phyloP scores from a whole-genome alignment of 192 early-diverging fungal species.

The Coemansia aciculifera region DNA sequence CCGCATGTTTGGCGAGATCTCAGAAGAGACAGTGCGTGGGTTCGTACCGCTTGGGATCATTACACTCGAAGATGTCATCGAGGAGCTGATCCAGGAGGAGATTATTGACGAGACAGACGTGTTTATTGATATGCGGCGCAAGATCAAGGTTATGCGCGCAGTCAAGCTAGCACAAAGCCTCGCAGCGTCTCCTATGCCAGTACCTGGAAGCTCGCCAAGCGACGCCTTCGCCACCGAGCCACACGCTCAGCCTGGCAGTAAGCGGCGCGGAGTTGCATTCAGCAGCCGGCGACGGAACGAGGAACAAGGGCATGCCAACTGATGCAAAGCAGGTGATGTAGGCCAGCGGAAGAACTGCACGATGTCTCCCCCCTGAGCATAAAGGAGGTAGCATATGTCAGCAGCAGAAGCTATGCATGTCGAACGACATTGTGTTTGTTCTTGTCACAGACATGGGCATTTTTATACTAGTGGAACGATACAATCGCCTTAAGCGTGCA shows the following conservation, averaged over 20 bases:
- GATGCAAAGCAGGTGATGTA: not conserved
- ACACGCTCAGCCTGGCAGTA: not conserved
- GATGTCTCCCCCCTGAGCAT: not conserved
- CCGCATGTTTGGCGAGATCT: slow-evolving; percentile 31
- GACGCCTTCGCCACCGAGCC: not conserved
- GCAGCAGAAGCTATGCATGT: not conserved
- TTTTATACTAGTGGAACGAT: not conserved
- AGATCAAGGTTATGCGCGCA: slow-evolving; percentile 50
- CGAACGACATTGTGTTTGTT: not conserved
- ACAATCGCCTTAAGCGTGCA: not conserved
- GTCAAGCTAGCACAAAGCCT: slow-evolving; percentile 39
- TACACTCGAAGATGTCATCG: slow-evolving; percentile 81
- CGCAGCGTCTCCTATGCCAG: not conserved
- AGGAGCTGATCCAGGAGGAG: slow-evolving; percentile 82
- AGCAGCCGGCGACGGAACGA: slow-evolving; percentile 32
- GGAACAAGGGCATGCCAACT: slow-evolving; percentile 1
- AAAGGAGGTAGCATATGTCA: not conserved
- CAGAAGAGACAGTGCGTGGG: slow-evolving; percentile 30
- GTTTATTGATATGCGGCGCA: slow-evolving; percentile 54
- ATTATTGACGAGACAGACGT: slow-evolving; percentile 83
- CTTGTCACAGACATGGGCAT: not conserved
- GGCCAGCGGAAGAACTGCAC: not conserved
- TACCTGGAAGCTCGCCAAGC: not conserved
- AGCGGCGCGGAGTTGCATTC: slow-evolving; percentile 21
- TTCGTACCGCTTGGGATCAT: slow-evolving; percentile 69